A percentile compares a stretch with the other conserved stretches of the same genome.
phyloP scores from a whole-genome alignment of 768 basidiomycete genomes.

The Xerocomellus chrysenteron region DNA sequence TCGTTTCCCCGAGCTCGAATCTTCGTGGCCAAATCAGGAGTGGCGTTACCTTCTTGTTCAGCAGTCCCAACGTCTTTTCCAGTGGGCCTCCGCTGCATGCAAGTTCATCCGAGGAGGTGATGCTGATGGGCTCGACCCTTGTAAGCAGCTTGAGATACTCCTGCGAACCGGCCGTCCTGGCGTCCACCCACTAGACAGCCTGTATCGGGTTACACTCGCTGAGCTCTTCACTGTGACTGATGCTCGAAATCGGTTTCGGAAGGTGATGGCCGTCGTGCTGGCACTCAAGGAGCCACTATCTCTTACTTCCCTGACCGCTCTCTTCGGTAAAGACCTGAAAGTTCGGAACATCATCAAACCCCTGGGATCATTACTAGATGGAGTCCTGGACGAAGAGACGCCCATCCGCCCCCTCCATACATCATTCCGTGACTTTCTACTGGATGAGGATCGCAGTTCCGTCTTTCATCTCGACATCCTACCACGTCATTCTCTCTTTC shows the following conservation, averaged over 20 bases:
- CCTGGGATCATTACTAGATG: conserved; percentile 20
- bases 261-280: conserved; percentile 12
- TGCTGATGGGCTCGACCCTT: conserved; percentile 1
- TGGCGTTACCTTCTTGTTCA: conserved; percentile 18
- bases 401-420: conserved; percentile 30
- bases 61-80: conserved; percentile 27
- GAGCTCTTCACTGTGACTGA: not conserved
- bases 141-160: conserved; percentile 6
- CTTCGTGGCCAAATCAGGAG: conserved; percentile 8
- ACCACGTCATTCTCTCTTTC: too few relatives aligned
- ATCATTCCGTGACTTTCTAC: conserved; percentile 35
- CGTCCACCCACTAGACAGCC: not conserved
- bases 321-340: not conserved
- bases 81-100: conserved; percentile 22
- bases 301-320: conserved; percentile 4
- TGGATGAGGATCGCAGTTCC: conserved; percentile 15
- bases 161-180: not conserved
- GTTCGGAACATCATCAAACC: conserved; percentile 8
- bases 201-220: conserved; percentile 12
- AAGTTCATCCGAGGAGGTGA: conserved; percentile 16
- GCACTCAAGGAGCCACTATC: conserved; percentile 12
- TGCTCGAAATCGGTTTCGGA: conserved; percentile 3
- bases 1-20: conserved; percentile 2
- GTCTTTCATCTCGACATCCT: too few relatives aligned
- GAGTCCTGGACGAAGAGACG: conserved; percentile 5